Conservation (phyloP, 441 rosid genomes). For the Pelargonium australe region DNA sequence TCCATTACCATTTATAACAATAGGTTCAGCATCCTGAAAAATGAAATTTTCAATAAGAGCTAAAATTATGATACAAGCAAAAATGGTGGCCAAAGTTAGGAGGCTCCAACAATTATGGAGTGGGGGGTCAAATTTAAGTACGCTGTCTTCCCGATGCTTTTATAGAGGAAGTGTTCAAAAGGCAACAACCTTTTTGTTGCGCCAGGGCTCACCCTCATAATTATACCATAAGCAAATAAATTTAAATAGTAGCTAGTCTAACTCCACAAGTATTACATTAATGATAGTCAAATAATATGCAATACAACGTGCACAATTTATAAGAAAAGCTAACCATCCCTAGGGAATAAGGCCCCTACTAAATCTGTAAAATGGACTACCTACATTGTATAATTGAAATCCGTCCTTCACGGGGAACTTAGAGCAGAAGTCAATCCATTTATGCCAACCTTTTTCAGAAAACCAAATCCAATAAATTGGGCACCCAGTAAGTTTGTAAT, state of each 20-base stretch:
- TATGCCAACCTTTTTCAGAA: not conserved
- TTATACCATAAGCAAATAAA: not conserved
- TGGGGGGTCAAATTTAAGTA: too few relatives aligned
- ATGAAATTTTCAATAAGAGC: conserved; percentile 10
- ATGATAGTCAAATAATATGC: not conserved
- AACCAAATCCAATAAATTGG: not conserved
- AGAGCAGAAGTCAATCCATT: not conserved
- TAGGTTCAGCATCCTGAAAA: conserved; percentile 87
- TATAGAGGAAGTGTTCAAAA: too few relatives aligned
- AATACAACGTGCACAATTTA: not conserved
- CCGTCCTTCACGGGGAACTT: not conserved
- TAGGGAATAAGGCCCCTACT: not conserved
- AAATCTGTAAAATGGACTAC: not conserved
- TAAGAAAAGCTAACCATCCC: not conserved
- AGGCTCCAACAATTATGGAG: too few relatives aligned
- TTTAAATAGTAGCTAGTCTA: not conserved
- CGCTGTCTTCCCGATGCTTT: too few relatives aligned
- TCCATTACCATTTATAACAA: conserved; percentile 79
- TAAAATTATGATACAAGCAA: not conserved
- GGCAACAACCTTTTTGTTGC: too few relatives aligned
- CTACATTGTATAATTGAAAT: not conserved
- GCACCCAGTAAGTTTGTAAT: too few relatives aligned
- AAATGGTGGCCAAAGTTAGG: too few relatives aligned
- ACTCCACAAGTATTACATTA: not conserved
- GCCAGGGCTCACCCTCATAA: too few relatives aligned